Conservation (phyloP, 371 early-diverging fungal genomes). For the Syncephalastrum sp. region DNA sequence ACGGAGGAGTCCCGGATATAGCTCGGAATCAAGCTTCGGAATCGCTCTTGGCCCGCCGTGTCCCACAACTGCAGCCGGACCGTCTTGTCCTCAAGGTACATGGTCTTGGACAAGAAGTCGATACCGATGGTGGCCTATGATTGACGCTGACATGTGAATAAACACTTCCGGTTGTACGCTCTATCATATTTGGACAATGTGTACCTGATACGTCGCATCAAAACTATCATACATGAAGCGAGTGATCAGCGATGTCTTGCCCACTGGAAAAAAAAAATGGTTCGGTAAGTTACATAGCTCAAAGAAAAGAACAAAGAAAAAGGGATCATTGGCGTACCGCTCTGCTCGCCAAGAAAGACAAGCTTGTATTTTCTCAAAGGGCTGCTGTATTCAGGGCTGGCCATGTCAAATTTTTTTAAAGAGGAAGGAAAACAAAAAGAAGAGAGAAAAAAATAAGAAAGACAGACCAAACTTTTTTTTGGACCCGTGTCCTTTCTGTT, state of each 20-base stretch:
- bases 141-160: background rate
- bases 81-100: slow-evolving; percentile 96
- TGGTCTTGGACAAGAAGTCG: slow-evolving; percentile 99
- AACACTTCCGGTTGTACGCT: background rate
- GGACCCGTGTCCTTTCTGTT: too few species aligned
- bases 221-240: slow-evolving; percentile 99
- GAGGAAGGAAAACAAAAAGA: slow-evolving; percentile 1
- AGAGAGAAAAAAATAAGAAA: background rate
- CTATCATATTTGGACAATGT: background rate
- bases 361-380: slow-evolving; percentile 88
- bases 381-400: slow-evolving; percentile 43
- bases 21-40: slow-evolving; percentile 95
- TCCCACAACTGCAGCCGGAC: slow-evolving; percentile 99
- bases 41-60: slow-evolving; percentile 99
- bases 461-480: too few species aligned
- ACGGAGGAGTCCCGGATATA: slow-evolving; percentile 99
- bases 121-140: slow-evolving; percentile 98
- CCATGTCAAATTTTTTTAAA: slow-evolving; percentile 10
- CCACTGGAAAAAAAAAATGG: slow-evolving; percentile 62
- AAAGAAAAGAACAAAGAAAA: background rate
- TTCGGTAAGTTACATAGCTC: background rate
- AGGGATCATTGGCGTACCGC: slow-evolving; percentile 61
- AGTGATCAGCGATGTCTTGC: slow-evolving; percentile 99
- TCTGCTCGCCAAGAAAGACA: slow-evolving; percentile 95
- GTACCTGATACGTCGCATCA: slow-evolving; percentile 94